These are phyloP conservation scores for Cucurbita moschata DNA, from an alignment of 306 rosid species.

Conservation along the genomic window DNA sequence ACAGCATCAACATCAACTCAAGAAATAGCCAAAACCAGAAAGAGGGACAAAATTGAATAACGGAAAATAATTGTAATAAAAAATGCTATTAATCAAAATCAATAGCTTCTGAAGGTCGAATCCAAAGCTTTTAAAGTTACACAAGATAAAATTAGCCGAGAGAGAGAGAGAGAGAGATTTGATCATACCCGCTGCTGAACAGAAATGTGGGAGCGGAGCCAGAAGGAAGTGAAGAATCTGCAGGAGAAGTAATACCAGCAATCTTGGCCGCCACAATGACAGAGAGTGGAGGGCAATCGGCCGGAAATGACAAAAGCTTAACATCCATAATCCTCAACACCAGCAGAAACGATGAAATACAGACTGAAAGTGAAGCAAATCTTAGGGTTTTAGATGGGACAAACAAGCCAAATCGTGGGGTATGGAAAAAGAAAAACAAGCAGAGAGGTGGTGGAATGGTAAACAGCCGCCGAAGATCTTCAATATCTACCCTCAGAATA, in stretches of 20 bases:
- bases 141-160: neutral
- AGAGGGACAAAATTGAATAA: neutral
- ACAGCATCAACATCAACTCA: neutral
- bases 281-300: conserved; percentile 51
- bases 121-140: neutral
- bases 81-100: neutral
- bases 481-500: too few relatives aligned
- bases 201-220: conserved; percentile 35
- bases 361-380: neutral
- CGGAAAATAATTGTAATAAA: neutral
- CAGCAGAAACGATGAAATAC: neutral
- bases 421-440: neutral
- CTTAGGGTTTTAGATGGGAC: neutral
- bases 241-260: conserved; percentile 29
- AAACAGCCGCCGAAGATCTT: too few relatives aligned
- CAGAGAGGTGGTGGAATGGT: neutral
- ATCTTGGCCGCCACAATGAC: conserved; percentile 59
- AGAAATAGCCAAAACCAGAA: neutral
- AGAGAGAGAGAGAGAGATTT: neutral
- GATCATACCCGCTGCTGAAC: conserved; percentile 50
- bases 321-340: conserved; percentile 31
- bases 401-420: neutral
- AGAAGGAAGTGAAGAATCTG: conserved; percentile 39
- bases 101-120: neutral
- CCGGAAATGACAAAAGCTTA: conserved; percentile 35